Base-by-base conservation (phyloP, 148 eudicot species). In the Selenicereus undatus region DNA sequence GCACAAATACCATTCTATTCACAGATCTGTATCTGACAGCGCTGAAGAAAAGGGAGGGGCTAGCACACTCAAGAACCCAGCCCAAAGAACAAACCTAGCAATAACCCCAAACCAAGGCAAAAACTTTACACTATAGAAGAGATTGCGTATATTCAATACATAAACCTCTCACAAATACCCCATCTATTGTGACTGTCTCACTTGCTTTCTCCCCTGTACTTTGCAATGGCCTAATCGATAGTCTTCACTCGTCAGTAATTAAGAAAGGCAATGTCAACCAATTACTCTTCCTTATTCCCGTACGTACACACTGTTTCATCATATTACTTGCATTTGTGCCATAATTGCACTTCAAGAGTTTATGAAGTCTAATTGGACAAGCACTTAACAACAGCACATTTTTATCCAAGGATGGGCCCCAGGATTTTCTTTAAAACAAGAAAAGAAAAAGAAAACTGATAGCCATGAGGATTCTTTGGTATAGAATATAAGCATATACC, bases 401-500 rank as follows among this genome's bases (percentile, higher is more conserved):
- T 62, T 62, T 5, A 62, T 62, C 11, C 11, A 62, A 62, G 68
- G 68, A 62, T 56, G 22, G 3, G n/a, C 62, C 43, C 43, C 43
- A 39, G 3, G 43, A 39, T 39, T 39, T 39, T 39, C 43, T 7
- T 39, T 1, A 39, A 39, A 39, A 39, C 1, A 4, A 5, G 3
- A 39, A 4, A 7, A 39, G 3, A 39, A 7, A 39, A 39, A 39
- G 43, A 39, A 39, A 39, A 39, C 43, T 39, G 43, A 39, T 4
- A 39, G 43, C 43, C 8, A 39, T 39, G 43, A 39, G 43, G 43
- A 39, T 39, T 39, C 7, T 39, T 39, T 1, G 5, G n/a, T n/a
- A 12, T 9, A 50, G 36, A 48, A 27, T 12, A 32, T 80, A 29
- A 79, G 82, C 54, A 76, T 79, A 71, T 43, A 96, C 99, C 99